A percentile compares a stretch with the other conserved stretches of the same genome.
These are phyloP conservation scores for Dactylonectria estremocensis DNA, from an alignment of 2,329 filamentous ascomycete species.

Conservation along the genomic window DNA sequence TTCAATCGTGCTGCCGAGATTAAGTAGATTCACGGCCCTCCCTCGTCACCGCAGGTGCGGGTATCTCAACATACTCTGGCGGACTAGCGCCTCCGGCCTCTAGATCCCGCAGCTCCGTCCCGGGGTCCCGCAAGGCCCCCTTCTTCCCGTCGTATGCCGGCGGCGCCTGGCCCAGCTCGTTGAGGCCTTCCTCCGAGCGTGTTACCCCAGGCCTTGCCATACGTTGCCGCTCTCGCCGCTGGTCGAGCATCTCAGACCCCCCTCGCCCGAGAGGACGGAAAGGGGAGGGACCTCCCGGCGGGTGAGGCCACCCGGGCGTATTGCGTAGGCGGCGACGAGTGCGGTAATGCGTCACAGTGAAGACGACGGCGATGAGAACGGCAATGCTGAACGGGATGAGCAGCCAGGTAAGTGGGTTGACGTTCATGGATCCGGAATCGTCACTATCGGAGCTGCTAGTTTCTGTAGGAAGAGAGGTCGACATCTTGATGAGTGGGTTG, in stretches of 20 bases:
- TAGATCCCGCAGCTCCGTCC: slow-evolving; percentile 46
- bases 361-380: slow-evolving; percentile 56
- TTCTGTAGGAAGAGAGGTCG: background rate
- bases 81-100: slow-evolving; percentile 47
- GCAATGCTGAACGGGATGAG: slow-evolving; percentile 65
- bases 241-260: slow-evolving; percentile 39
- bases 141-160: slow-evolving; percentile 69
- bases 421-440: slow-evolving; percentile 51
- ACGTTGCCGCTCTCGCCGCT: slow-evolving; percentile 29
- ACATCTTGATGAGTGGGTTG: slow-evolving; percentile 12
- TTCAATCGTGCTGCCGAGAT: background rate
- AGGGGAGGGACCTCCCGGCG: too few species aligned
- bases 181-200: slow-evolving; percentile 67
- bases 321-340: slow-evolving; percentile 44
- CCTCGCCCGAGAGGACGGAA: slow-evolving; percentile 19
- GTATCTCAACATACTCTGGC: slow-evolving; percentile 50
- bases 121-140: slow-evolving; percentile 32
- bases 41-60: slow-evolving; percentile 42
- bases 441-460: slow-evolving; percentile 32
- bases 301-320: slow-evolving; percentile 25
- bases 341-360: slow-evolving; percentile 60
- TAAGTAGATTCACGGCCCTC: slow-evolving; percentile 36
- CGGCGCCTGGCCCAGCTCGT: slow-evolving; percentile 76
- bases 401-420: slow-evolving; percentile 71
- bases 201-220: slow-evolving; percentile 43